Evolutionary conservation across 257 asterid species (phyloP).

Genomic region (Salvia hispanica): DNA sequence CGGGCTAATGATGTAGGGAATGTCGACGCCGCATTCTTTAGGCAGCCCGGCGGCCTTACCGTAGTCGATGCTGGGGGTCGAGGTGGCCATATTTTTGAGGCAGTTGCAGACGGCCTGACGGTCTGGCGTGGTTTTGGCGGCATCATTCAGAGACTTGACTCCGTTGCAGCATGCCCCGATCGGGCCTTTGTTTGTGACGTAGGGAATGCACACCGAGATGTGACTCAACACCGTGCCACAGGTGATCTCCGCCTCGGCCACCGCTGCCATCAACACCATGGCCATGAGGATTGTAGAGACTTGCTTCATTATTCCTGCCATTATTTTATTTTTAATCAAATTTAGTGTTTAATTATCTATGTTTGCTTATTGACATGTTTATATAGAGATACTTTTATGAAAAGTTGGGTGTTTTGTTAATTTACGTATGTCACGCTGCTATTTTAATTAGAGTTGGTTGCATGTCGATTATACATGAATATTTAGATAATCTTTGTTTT

Average conservation of each 20-base stretch:
- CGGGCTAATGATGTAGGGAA: constrained; percentile 19
- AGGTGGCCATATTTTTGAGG: neutral
- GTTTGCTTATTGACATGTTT: neutral
- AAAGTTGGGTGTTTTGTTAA: neutral
- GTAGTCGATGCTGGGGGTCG: neutral
- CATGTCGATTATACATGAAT: no score
- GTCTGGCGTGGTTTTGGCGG: constrained; percentile 34
- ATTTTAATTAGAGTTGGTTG: no score
- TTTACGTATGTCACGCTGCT: neutral
- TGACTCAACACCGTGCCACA: constrained; percentile 17
- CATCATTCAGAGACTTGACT: neutral
- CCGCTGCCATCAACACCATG: neutral
- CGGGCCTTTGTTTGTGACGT: constrained; percentile 6
- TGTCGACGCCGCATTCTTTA: neutral
- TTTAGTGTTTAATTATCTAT: no score
- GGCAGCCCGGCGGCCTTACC: constrained; percentile 14
- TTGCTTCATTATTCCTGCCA: constrained; percentile 13
- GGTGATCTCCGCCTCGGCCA: constrained; percentile 4
- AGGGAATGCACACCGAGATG: constrained; percentile 27
- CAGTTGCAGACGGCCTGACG: constrained; percentile 33
- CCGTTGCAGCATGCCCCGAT: constrained; percentile 14
- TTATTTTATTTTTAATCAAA: neutral
- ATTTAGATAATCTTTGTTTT: no score
- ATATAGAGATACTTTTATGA: neutral
- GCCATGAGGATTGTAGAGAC: constrained; percentile 1